Conservation (phyloP, 345 rosid species). For the Melastoma malabathricum region DNA sequence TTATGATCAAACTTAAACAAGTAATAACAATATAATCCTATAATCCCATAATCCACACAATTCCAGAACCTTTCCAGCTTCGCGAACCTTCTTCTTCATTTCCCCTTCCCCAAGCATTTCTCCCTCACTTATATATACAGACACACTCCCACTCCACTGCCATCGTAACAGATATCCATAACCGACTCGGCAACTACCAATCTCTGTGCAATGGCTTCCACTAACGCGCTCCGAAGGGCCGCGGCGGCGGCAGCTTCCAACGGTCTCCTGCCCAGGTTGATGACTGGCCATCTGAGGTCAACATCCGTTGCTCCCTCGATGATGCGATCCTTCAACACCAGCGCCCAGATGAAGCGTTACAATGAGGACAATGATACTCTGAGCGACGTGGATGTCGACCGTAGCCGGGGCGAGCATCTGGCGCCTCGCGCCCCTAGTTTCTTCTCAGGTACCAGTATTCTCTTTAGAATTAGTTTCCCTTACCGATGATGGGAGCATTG, state of each 20-base stretch:
- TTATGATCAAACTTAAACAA: too few relatives aligned
- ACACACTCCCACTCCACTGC: not conserved
- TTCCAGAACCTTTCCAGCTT: constrained; percentile 7
- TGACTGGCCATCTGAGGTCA: constrained; percentile 10
- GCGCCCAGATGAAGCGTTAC: constrained; percentile 13
- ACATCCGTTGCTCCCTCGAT: constrained; percentile 8
- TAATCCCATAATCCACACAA: too few relatives aligned
- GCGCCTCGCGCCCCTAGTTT: constrained; percentile 8
- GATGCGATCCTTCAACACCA: constrained; percentile 30
- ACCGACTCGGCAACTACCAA: too few relatives aligned
- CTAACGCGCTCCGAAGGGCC: constrained; percentile 20
- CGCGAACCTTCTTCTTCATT: constrained; percentile 10
- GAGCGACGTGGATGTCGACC: constrained; percentile 11
- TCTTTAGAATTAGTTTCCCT: not conserved
- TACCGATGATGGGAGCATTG: not conserved
- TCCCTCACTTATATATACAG: not conserved
- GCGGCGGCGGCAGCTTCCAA: constrained; percentile 10
- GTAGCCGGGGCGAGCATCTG: constrained; percentile 7
- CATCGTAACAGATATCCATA: too few relatives aligned
- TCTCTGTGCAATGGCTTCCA: constrained; percentile 22
- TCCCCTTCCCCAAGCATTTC: constrained; percentile 12
- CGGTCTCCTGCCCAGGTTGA: constrained; percentile 8
- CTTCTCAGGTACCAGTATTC: constrained; percentile 14
- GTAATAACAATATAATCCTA: too few relatives aligned
- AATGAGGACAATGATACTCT: constrained; percentile 7